Percentiles rank a stretch among this genome's conserved stretches.
Evolutionary conservation across 2,329 filamentous ascomycete genomes (phyloP).

Genomic region (Rutstroemia sp.): DNA sequence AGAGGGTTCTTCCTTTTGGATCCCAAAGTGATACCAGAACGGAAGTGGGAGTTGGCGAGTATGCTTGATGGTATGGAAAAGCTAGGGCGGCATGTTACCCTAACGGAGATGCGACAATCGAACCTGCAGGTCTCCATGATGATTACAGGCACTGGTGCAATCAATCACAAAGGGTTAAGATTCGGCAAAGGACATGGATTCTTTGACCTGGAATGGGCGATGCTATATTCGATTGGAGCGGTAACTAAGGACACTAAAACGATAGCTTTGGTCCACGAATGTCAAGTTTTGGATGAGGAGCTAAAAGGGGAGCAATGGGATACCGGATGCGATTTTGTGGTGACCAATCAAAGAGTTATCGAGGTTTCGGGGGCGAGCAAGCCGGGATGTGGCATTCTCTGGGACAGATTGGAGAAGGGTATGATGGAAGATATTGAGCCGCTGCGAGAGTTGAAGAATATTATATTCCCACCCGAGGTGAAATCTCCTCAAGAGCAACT

Average conservation of each 20-base stretch:
- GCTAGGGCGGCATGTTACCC: slow-evolving; percentile 30
- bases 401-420: slow-evolving; percentile 30
- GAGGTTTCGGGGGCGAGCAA: slow-evolving; percentile 28
- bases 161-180: slow-evolving; percentile 33
- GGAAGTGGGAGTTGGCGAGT: slow-evolving; percentile 30
- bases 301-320: slow-evolving; percentile 32
- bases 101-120: slow-evolving; percentile 29
- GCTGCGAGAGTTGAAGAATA: slow-evolving; percentile 12
- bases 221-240: slow-evolving; percentile 31
- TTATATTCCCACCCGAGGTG: slow-evolving; percentile 3
- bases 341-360: slow-evolving; percentile 31
- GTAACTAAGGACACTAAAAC: slow-evolving; percentile 26
- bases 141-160: slow-evolving; percentile 34
- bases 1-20: slow-evolving; percentile 37
- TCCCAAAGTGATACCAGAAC: slow-evolving; percentile 27
- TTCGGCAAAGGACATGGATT: slow-evolving; percentile 36
- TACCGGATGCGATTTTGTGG: slow-evolving; percentile 35
- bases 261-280: slow-evolving; percentile 34
- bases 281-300: slow-evolving; percentile 34
- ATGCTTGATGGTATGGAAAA: slow-evolving; percentile 38
- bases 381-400: slow-evolving; percentile 32
- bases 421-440: slow-evolving; percentile 32
- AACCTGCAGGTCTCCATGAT: slow-evolving; percentile 30
- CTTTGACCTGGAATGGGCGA: slow-evolving; percentile 38
- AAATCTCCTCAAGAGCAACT: slow-evolving; percentile 5